Percentiles rank a stretch among this genome's conserved stretches.
These are phyloP conservation scores for Cryptosporidium parvum DNA, from an alignment of 169 alveolate genomes.

Conservation along the genomic window DNA sequence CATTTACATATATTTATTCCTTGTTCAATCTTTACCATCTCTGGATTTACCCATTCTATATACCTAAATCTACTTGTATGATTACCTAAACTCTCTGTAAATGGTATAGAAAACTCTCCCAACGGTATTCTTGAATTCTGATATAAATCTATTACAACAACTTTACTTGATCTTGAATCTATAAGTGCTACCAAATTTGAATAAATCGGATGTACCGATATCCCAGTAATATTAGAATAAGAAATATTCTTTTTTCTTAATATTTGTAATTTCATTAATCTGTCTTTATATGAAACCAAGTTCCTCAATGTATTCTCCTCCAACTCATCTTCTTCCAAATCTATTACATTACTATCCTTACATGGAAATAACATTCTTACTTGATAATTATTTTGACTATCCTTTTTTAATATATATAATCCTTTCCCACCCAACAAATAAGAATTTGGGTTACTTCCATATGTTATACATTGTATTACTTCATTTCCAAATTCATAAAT, in stretches of 20 bases:
- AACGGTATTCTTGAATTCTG: conserved; percentile 61
- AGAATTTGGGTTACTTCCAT: conserved; percentile 37
- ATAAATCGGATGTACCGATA: conserved; percentile 61
- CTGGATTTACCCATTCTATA: conserved; percentile 48
- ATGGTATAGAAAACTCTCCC: conserved; percentile 65
- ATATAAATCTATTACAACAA: conserved; percentile 29
- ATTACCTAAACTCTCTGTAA: conserved; percentile 52
- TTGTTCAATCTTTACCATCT: background rate
- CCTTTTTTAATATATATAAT: conserved; percentile 17
- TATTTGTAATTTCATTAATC: conserved; percentile 41
- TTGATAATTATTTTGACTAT: background rate
- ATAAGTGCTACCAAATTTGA: conserved; percentile 22
- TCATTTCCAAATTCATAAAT: conserved; percentile 18
- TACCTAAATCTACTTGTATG: conserved; percentile 41
- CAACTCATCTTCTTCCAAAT: background rate
- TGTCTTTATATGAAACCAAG: conserved; percentile 21
- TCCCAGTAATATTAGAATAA: conserved; percentile 44
- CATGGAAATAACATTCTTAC: conserved; percentile 31
- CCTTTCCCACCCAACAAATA: conserved; percentile 53
- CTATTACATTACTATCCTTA: conserved; percentile 3
- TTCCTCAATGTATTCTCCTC: conserved; percentile 27
- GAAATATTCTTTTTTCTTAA: conserved; percentile 55
- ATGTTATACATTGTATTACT: conserved; percentile 35
- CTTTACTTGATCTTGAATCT: conserved; percentile 59
- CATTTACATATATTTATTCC: background rate